A percentile compares a stretch with the other conserved stretches of the same genome.
phyloP scores from a whole-genome alignment of 1,139 yeast species.

The Protomyces macrosporus region DNA sequence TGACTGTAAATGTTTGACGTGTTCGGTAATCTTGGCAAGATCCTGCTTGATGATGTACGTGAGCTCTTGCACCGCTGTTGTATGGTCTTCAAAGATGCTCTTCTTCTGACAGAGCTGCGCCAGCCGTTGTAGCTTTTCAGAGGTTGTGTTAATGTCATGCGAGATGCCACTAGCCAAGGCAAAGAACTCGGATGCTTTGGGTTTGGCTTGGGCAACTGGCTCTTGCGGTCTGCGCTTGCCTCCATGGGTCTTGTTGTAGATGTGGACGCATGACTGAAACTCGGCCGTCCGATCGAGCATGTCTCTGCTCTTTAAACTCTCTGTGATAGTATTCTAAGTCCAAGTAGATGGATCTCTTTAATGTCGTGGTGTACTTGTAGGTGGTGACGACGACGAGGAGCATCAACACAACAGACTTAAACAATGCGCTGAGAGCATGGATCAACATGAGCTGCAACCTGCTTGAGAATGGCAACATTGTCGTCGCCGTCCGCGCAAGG shows the following conservation, averaged over 20 bases:
- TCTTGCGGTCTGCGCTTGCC: slow-evolving; percentile 48
- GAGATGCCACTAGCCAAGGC: slow-evolving; percentile 78
- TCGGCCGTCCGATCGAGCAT: slow-evolving; percentile 64
- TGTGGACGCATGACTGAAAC: slow-evolving; percentile 76
- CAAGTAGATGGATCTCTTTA: too few species aligned
- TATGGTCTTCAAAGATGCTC: slow-evolving; percentile 91
- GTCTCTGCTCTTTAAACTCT: background rate
- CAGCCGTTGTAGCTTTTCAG: slow-evolving; percentile 71
- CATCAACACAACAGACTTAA: background rate
- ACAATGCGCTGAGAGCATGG: background rate
- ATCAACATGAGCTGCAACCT: background rate
- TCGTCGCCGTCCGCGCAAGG: slow-evolving; percentile 42
- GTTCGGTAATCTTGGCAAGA: slow-evolving; percentile 77
- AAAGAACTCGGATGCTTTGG: slow-evolving; percentile 53
- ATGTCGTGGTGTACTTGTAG: background rate
- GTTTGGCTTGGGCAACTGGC: slow-evolving; percentile 35
- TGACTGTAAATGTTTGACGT: slow-evolving; percentile 60
- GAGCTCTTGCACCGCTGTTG: slow-evolving; percentile 86
- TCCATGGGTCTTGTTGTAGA: slow-evolving; percentile 37
- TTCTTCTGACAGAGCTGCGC: slow-evolving; percentile 80
- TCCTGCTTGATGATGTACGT: slow-evolving; percentile 92
- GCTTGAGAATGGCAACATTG: slow-evolving; percentile 37
- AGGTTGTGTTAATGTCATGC: slow-evolving; percentile 82
- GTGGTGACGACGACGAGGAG: background rate
- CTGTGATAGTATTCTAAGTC: too few species aligned